phyloP scores from a whole-genome alignment of 305 asterid genomes.

The Withania somnifera region DNA sequence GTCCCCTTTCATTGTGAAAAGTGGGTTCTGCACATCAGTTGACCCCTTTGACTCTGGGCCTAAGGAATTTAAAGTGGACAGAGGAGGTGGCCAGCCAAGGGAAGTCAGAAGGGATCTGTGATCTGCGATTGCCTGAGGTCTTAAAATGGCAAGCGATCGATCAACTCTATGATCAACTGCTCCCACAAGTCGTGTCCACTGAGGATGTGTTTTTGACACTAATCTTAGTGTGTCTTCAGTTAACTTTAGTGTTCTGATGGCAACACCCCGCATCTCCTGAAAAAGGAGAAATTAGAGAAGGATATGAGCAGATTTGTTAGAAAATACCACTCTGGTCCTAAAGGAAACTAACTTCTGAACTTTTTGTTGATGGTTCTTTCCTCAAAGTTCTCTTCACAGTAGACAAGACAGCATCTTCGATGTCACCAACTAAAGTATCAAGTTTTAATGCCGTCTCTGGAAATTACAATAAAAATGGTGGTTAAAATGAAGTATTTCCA shows the following conservation, averaged over 20 bases:
- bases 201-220: constrained; percentile 61
- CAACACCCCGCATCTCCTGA: constrained; percentile 57
- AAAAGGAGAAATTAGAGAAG: constrained; percentile 5
- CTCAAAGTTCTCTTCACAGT: constrained; percentile 52
- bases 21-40: constrained; percentile 53
- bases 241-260: constrained; percentile 51
- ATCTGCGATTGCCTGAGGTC: constrained; percentile 97
- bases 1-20: constrained; percentile 68
- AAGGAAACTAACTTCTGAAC: constrained; percentile 52
- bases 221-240: constrained; percentile 61
- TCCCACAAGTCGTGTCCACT: constrained; percentile 69
- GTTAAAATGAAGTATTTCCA: not conserved
- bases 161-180: constrained; percentile 96
- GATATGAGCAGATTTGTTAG: not conserved
- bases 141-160: constrained; percentile 80
- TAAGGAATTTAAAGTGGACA: constrained; percentile 47
- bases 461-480: constrained; percentile 12
- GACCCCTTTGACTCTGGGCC: constrained; percentile 35
- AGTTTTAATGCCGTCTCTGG: constrained; percentile 85
- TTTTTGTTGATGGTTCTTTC: constrained; percentile 40
- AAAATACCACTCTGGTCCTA: not conserved
- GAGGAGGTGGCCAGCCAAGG: constrained; percentile 96
- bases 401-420: constrained; percentile 86
- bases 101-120: constrained; percentile 82
- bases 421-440: constrained; percentile 76